Conservation (phyloP, 352 stramenopile genomes). For the Globisporangium emineosum region DNA sequence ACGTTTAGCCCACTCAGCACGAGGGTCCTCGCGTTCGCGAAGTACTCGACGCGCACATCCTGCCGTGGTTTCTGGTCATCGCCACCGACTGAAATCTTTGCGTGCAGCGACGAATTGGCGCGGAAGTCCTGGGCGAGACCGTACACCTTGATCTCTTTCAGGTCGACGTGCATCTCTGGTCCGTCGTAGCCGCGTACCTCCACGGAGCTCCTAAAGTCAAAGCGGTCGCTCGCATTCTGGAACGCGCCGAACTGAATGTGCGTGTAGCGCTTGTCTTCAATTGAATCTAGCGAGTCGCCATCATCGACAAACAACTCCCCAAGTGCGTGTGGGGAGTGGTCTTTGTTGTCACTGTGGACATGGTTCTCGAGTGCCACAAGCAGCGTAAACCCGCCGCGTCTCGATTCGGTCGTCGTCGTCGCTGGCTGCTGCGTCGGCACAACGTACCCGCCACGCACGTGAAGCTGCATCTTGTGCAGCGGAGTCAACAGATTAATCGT, state of each 20-base stretch:
- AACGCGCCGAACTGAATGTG: constrained; percentile 39
- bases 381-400: constrained; percentile 49
- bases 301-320: constrained; percentile 78
- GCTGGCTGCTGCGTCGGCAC: constrained; percentile 55
- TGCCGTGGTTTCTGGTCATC: constrained; percentile 1
- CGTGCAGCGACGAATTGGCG: constrained; percentile 55
- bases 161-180: constrained; percentile 58
- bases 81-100: constrained; percentile 15
- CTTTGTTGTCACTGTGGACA: neutral
- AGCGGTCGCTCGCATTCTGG: constrained; percentile 29
- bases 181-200: constrained; percentile 52
- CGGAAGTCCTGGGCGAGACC: constrained; percentile 44
- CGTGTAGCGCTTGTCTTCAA: constrained; percentile 56
- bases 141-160: constrained; percentile 54
- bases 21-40: constrained; percentile 61
- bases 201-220: constrained; percentile 41
- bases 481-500: constrained; percentile 49
- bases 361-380: constrained; percentile 42
- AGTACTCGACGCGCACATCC: constrained; percentile 52
- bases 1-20: constrained; percentile 45
- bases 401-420: constrained; percentile 55
- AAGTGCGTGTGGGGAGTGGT: constrained; percentile 23
- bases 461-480: constrained; percentile 52
- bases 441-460: constrained; percentile 63
- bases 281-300: constrained; percentile 60